Evolutionary conservation across 192 early-diverging fungal species (phyloP).

Genomic region (Rhizoclosmatium globosum): DNA sequence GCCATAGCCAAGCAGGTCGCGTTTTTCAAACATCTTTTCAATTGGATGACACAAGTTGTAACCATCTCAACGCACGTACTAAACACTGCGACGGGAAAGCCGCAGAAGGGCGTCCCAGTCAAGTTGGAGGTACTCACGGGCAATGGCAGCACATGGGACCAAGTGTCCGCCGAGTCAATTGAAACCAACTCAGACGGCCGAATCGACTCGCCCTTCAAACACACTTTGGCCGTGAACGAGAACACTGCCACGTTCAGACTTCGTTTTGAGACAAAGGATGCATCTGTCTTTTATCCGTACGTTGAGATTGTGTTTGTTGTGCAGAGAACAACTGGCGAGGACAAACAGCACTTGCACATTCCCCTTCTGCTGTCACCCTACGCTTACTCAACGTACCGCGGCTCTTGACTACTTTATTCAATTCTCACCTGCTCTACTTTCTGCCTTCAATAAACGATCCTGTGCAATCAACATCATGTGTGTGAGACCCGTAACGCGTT

Average conservation of each 20-base stretch:
- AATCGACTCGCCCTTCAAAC: slow-evolving; percentile 48
- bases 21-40: neutral
- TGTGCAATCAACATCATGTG: slow-evolving; percentile 2
- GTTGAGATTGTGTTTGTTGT: slow-evolving; percentile 36
- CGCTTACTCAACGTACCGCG: slow-evolving; percentile 90
- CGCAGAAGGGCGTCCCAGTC: slow-evolving; percentile 76
- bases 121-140: slow-evolving; percentile 44
- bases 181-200: slow-evolving; percentile 81
- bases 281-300: slow-evolving; percentile 19
- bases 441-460: slow-evolving; percentile 20
- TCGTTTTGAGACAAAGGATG: slow-evolving; percentile 4
- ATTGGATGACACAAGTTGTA: neutral
- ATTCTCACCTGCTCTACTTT: neutral
- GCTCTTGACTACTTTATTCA: slow-evolving; percentile 61
- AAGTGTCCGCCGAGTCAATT: slow-evolving; percentile 37
- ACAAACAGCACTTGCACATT: slow-evolving; percentile 87
- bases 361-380: slow-evolving; percentile 87
- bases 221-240: neutral
- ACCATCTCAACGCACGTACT: slow-evolving; percentile 91
- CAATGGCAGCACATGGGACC: slow-evolving; percentile 49
- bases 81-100: slow-evolving; percentile 79
- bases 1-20: slow-evolving; percentile 57
- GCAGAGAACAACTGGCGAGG: neutral
- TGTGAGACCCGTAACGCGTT: no score
- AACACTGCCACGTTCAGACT: neutral